Evolutionary conservation across 768 basidiomycete genomes (phyloP).

Genomic region (Phanerochaete carnosa): DNA sequence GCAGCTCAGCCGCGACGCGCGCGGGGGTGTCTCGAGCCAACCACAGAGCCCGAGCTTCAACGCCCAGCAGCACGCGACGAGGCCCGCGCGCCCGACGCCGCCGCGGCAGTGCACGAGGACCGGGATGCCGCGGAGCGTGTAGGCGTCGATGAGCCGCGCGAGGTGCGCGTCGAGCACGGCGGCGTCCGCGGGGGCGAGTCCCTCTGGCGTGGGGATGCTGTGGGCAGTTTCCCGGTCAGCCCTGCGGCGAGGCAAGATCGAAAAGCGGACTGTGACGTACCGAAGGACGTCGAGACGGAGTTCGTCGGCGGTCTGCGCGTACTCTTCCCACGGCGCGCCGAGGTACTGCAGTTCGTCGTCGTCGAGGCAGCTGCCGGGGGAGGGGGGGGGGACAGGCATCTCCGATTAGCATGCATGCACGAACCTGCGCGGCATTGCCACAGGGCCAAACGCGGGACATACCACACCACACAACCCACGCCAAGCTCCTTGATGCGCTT

Average conservation of each 20-base stretch:
- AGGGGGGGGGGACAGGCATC: too few relatives aligned
- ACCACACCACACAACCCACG: conserved; percentile 85
- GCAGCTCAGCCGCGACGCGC: background rate
- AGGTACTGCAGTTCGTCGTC: conserved; percentile 80
- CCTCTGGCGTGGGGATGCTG: conserved; percentile 88
- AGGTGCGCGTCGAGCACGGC: conserved; percentile 64
- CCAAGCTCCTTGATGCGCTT: conserved; percentile 68
- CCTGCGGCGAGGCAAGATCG: too few relatives aligned
- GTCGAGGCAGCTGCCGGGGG: conserved; percentile 70
- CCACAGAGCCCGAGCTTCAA: conserved; percentile 89
- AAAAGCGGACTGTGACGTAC: too few relatives aligned
- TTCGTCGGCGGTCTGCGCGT: conserved; percentile 54
- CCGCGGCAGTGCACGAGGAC: conserved; percentile 91
- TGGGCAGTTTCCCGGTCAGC: conserved; percentile 1
- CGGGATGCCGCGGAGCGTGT: conserved; percentile 68
- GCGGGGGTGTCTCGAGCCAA: conserved; percentile 40
- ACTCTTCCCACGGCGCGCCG: conserved; percentile 84
- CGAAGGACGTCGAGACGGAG: conserved; percentile 80
- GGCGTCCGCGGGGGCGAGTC: conserved; percentile 67
- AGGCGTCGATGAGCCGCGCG: conserved; percentile 57
- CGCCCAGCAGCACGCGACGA: conserved; percentile 91
- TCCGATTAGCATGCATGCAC: background rate
- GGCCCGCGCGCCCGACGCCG: conserved; percentile 89
- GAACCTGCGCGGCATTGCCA: background rate
- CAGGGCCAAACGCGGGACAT: conserved; percentile 16